phyloP scores from a whole-genome alignment of 2,329 filamentous ascomycete genomes.

The Atkinsonella hypoxylon region DNA sequence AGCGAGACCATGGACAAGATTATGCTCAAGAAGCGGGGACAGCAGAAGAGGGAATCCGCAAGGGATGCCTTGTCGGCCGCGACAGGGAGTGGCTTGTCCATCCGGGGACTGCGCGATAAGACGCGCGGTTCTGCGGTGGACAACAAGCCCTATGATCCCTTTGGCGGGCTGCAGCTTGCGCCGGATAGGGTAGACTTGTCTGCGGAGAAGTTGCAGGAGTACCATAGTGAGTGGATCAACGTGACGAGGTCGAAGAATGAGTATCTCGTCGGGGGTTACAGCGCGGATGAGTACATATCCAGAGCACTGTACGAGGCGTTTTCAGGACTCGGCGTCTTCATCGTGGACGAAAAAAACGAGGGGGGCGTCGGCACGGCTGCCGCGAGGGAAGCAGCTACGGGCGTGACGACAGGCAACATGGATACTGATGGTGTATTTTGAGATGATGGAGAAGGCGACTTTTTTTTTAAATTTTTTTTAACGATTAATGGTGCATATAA shows the following conservation, averaged over 20 bases:
- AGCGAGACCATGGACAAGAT: conserved; percentile 47
- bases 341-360: conserved; percentile 60
- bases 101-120: conserved; percentile 68
- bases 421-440: conserved; percentile 37
- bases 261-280: conserved; percentile 71
- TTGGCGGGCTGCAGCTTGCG: conserved; percentile 59
- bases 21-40: conserved; percentile 62
- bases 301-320: conserved; percentile 82
- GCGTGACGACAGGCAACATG: conserved; percentile 26
- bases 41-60: conserved; percentile 26
- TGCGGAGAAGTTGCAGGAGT: conserved; percentile 40
- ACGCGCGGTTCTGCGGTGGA: conserved; percentile 27
- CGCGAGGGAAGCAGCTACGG: conserved; percentile 24
- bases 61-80: conserved; percentile 21
- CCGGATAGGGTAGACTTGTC: conserved; percentile 56
- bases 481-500: neutral
- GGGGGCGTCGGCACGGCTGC: conserved; percentile 21
- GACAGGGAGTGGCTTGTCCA: conserved; percentile 36
- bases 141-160: conserved; percentile 77
- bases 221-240: conserved; percentile 65
- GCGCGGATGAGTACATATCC: conserved; percentile 67
- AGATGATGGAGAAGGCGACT: neutral
- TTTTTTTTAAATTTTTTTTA: neutral
- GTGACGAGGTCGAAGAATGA: conserved; percentile 51
- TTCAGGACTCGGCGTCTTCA: conserved; percentile 74